Base-by-base conservation (phyloP, 2,329 filamentous ascomycete genomes). In the Fusarium aywerte region DNA sequence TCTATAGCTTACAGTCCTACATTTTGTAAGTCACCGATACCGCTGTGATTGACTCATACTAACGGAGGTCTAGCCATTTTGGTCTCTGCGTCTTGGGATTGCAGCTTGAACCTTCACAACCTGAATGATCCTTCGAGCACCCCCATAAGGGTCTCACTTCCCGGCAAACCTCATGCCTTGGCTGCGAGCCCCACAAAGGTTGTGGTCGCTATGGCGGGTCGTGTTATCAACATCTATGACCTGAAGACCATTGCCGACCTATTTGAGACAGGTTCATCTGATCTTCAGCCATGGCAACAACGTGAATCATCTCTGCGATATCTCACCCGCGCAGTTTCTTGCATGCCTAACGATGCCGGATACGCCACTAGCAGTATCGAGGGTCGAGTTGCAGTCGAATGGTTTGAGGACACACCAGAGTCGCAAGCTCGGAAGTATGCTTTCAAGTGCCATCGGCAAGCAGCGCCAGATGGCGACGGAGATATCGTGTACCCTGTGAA, bases 361-460 rank as follows among this genome's bases (percentile, higher is more conserved):
- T 99, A 98, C 77, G 94, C 95, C 11, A 95, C 91, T 2, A 92
- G 89, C 59, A 94, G 90, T 73, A 99, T 99, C 73, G 96, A 99
- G 77, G 96, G 96, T 6, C 89, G 96, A 72, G 93, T 99, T 3
- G 95, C 94, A 0, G 96, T 99, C 1, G 96, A 99, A 79, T 98
- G 94, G 92, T 98, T 99, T 77, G 96, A 98, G 76, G 92, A 96
- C 16, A 92, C 89, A 7, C 83, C 89, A 39, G 92, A 95, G 77
- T 94, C 92, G 5, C 94, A 98, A 80, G 90, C 92, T 36, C 88
- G 94, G 69, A 98, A 97, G 79, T 99, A 98, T 78, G 96, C 96
- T 15, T 99, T 99, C 87, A 99, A 99, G 80, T 99, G 96, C 80
- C 96, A 99, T 80, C 88, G 96, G 6, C 92, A 97, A 77, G 85